Evolutionary conservation across 306 rosid genomes (phyloP).

Genomic region (Pyrus betulifolia): DNA sequence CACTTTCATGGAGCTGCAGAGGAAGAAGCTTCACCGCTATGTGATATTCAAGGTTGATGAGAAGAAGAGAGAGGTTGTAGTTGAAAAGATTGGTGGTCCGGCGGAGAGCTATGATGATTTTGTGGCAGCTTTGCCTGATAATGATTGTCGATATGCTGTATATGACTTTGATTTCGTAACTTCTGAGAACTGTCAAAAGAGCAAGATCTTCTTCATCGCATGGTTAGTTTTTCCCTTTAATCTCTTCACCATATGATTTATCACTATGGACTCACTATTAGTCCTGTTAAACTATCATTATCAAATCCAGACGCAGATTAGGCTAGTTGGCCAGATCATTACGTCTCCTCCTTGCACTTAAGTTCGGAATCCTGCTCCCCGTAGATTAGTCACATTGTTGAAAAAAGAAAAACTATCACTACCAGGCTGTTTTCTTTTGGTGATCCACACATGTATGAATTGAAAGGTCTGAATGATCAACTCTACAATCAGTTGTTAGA

Average conservation of each 20-base stretch:
- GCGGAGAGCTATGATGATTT: slow-evolving; percentile 82
- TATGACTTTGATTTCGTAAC: slow-evolving; percentile 92
- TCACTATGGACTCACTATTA: neutral
- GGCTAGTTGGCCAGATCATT: neutral
- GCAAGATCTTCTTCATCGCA: slow-evolving; percentile 95
- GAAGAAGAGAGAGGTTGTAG: slow-evolving; percentile 76
- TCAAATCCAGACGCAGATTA: neutral
- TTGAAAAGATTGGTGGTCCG: slow-evolving; percentile 77
- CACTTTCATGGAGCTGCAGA: slow-evolving; percentile 62
- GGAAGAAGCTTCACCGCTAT: slow-evolving; percentile 77
- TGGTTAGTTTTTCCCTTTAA: slow-evolving; percentile 42
- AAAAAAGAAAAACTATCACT: too few species aligned
- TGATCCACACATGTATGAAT: neutral
- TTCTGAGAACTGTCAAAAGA: slow-evolving; percentile 89
- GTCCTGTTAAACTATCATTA: too few species aligned
- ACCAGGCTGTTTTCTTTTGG: neutral
- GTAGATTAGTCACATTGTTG: neutral
- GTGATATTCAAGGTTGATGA: slow-evolving; percentile 87
- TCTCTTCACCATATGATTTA: neutral
- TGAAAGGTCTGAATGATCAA: too few species aligned
- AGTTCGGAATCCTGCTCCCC: neutral
- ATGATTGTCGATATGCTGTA: slow-evolving; percentile 89
- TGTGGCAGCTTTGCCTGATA: slow-evolving; percentile 75
- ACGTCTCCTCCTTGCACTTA: neutral
- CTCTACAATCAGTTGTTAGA: too few species aligned